These are phyloP conservation scores for Saccharomycopsis microspora DNA, from an alignment of 805 yeast species.

Conservation along the genomic window DNA sequence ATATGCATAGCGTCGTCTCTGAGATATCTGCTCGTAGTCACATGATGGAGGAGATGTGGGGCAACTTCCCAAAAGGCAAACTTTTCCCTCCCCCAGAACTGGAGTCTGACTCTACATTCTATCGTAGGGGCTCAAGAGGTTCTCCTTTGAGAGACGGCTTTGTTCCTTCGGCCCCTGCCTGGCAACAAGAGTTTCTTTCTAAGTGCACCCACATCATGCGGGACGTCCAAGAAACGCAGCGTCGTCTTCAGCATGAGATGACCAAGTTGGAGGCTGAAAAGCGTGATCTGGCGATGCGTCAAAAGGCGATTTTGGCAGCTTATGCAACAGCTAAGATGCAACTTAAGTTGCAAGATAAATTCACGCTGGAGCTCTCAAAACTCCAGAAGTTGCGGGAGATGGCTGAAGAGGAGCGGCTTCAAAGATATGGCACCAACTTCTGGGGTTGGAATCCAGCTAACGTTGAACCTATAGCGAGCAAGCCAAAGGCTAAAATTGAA, in stretches of 20 bases:
- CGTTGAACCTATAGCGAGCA: neutral
- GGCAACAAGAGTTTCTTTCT: neutral
- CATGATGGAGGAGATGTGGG: no score
- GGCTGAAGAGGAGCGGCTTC: slow-evolving; percentile 14
- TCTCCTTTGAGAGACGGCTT: no score
- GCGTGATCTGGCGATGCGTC: neutral
- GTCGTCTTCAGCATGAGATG: slow-evolving; percentile 10
- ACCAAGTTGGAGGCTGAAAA: slow-evolving; percentile 3
- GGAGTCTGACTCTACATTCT: no score
- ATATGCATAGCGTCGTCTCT: neutral
- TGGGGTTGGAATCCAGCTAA: slow-evolving; percentile 14
- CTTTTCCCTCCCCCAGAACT: no score
- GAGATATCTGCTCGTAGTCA: no score
- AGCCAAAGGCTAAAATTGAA: neutral
- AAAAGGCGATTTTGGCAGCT: slow-evolving; percentile 10
- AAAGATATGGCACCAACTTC: slow-evolving; percentile 15
- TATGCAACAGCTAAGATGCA: slow-evolving; percentile 16
- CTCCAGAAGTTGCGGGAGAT: slow-evolving; percentile 9
- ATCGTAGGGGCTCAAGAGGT: no score
- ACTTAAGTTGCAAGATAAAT: slow-evolving; percentile 11
- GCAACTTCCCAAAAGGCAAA: no score
- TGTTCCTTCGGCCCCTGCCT: slow-evolving; percentile 1
- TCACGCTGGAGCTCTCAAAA: slow-evolving; percentile 11
- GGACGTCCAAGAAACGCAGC: slow-evolving; percentile 16
- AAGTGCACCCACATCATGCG: neutral